Percentiles rank a stretch among this genome's conserved stretches.
phyloP scores from a whole-genome alignment of 2,329 filamentous ascomycete genomes.

The Nothomitra cinnamomea region DNA sequence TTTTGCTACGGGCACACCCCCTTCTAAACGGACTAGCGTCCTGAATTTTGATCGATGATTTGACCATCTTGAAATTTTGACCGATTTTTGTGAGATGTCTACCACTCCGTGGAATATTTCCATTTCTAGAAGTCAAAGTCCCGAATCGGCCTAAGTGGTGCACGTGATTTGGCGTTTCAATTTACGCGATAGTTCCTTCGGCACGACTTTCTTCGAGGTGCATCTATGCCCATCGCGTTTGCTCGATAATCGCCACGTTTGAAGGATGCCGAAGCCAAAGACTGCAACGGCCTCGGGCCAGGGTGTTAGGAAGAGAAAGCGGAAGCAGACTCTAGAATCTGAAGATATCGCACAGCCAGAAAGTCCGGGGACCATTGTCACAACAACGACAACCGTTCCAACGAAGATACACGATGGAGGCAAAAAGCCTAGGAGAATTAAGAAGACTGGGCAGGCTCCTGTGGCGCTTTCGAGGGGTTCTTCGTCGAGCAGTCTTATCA shows the following conservation, averaged over 20 bases:
- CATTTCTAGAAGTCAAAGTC: no score
- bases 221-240: no score
- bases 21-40: no score
- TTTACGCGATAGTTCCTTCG: no score
- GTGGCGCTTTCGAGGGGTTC: constrained; percentile 26
- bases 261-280: constrained; percentile 27
- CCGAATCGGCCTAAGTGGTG: no score
- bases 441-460: constrained; percentile 20
- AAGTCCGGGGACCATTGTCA: neutral
- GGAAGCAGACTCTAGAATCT: constrained; percentile 15
- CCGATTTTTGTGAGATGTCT: no score
- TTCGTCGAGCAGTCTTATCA: constrained; percentile 27
- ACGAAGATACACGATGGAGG: constrained; percentile 42
- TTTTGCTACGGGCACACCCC: no score
- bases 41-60: no score
- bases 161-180: no score
- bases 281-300: constrained; percentile 30
- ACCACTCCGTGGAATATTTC: no score
- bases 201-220: no score
- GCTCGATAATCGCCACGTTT: neutral
- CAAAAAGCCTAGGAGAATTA: constrained; percentile 29
- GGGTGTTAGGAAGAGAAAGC: constrained; percentile 24
- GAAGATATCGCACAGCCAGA: constrained; percentile 8
- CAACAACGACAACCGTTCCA: constrained; percentile 28
- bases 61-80: no score